Base-by-base conservation (phyloP, 2,329 filamentous ascomycete species). In the Arthrocladium fulminans region DNA sequence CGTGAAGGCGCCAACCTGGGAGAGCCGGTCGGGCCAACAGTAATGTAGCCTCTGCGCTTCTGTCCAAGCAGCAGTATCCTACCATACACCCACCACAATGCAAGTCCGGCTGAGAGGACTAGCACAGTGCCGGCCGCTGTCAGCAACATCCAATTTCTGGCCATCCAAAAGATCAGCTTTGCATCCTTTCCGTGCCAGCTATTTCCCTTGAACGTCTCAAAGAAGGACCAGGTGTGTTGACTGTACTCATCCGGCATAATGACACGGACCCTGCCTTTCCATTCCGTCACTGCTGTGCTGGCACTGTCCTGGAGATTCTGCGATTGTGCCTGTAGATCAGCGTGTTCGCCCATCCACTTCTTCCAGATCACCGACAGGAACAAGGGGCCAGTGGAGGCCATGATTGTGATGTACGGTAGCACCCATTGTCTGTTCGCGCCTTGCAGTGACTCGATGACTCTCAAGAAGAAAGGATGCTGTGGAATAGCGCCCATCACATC, bases 341-440 rank as follows among this genome's bases (percentile, higher is more conserved):
- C 58, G 30, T 68, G 69, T 15, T 71, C 67, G 27, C 74, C 71
- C 63, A 80, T 79, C 64, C 85, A 88, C 63, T 86, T 79, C 60
- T 84, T 80, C 81, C 84, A 85, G 51, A 86, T 76, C 34, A 88
- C 76, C 48, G 80, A 86, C 39, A 89, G 67, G 68, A 87, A 89
- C 24, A 89, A 69, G 0, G 85, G 85, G 0, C 85, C 85, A 0
- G 86, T 86, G 8, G 79, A 81, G 40, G 83, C 82, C 86, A 89
- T 89, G 58, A 89, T 83, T 20, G 83, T 86, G 59, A 86, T 83
- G 64, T 89, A 88, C 13, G 81, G 76, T 52, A 82, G 63, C 32
- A 80, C 60, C 84, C 84, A 89, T 54, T 77, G 77, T 51, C 78
- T 74, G 60, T 85, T 75, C 65, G 86, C 86, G 47, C 73, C 71